Base-by-base conservation (phyloP, 805 yeast genomes). In the Teunomyces cretensis region DNA sequence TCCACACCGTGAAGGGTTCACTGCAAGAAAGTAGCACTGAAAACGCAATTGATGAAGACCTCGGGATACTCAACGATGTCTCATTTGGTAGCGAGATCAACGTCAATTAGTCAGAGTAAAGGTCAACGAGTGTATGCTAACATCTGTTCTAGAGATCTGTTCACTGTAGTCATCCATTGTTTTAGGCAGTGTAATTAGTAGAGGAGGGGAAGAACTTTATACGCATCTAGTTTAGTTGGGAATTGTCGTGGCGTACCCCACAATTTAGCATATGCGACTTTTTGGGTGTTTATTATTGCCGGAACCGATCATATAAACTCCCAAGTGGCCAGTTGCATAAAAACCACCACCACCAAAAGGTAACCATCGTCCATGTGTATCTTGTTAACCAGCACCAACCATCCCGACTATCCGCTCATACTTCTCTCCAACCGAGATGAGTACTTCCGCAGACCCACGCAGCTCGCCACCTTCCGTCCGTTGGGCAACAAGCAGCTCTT, bases 351-450 rank as follows among this genome's bases (percentile, higher is more conserved):
- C n/a, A n/a, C 22, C 22, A 19, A 19, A 19, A 19, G 6, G 22
- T 4, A 19, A 19, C 22, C 22, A 19, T 19, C 22, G n/a, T 19
- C 13, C 12, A 90, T 91, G 98, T 91, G 98, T 66, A 86, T 90
- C 27, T 61, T 88, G 14, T 56, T 89, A 30, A 77, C 86, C 1
- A 76, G 95, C 2, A 78, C 80, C 11, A 74, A 70, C 1, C 91
- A 87, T 58, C 84, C 86, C 0, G 79, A 85, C 15, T 92, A 81
- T 42, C 87, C 95, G 0, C 70, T 92, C 32, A 77, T 92, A 2
- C 60, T 89, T 4, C 67, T 88, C 2, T 88, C 96, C 3, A 92
- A 92, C 59, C 65, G 99, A 38, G 99, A 94, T 60, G 99, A 94
- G 62, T 87, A 69, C 55, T 82, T 86, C 58, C 76, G 72, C 36